Conservation (phyloP, 1,139 yeast genomes). For the Saccharomyces pastorianus region DNA sequence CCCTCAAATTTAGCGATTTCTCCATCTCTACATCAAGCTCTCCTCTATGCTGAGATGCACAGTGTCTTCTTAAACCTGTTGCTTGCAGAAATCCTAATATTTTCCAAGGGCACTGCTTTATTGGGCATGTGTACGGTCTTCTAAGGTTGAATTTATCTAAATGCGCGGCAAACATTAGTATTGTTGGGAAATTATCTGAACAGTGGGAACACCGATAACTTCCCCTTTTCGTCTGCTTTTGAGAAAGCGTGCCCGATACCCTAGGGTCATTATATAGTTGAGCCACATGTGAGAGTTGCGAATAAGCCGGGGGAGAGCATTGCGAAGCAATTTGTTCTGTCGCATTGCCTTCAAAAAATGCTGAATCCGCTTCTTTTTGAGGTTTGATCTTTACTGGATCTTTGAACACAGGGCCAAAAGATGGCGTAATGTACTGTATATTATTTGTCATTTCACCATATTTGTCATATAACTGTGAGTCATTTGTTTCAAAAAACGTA, state of each 20-base stretch:
- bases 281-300: not conserved
- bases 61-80: slow-evolving; percentile 56
- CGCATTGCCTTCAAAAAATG: not conserved
- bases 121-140: slow-evolving; percentile 46
- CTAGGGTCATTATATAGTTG: not conserved
- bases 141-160: slow-evolving; percentile 37
- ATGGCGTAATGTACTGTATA: not conserved
- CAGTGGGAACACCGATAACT: slow-evolving; percentile 48
- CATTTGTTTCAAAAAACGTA: not conserved
- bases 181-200: slow-evolving; percentile 34
- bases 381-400: not conserved
- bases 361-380: not conserved
- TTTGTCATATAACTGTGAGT: not conserved
- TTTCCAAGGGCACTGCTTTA: slow-evolving; percentile 52
- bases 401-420: not conserved
- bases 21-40: slow-evolving; percentile 23
- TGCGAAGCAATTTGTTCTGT: not conserved
- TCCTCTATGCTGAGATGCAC: slow-evolving; percentile 45
- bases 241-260: slow-evolving; percentile 21
- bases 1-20: slow-evolving; percentile 21
- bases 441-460: not conserved
- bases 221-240: slow-evolving; percentile 38
- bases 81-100: slow-evolving; percentile 51
- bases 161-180: slow-evolving; percentile 40
- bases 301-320: not conserved